Evolutionary conservation across 176 grass and related monocot genomes (phyloP).

Genomic region (Oryza nivara): DNA sequence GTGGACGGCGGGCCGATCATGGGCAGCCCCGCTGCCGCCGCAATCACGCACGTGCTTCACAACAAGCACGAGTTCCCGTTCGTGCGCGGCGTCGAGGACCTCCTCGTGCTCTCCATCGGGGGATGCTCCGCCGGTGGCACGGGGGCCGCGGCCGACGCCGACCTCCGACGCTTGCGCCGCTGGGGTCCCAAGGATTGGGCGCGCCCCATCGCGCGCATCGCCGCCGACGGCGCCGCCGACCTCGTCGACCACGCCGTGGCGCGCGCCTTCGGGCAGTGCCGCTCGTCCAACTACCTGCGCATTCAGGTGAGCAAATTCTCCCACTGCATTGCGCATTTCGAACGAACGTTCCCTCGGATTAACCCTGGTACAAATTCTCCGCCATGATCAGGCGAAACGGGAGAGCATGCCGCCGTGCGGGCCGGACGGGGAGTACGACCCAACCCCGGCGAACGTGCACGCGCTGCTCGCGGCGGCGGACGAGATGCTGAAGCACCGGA

Average conservation of each 20-base stretch:
- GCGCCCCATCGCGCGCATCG: conserved; percentile 83
- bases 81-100: conserved; percentile 96
- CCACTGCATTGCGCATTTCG: background rate
- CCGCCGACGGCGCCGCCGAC: conserved; percentile 86
- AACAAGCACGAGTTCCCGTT: conserved; percentile 99
- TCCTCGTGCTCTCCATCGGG: conserved; percentile 92
- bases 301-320: conserved; percentile 67
- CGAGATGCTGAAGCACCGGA: conserved; percentile 91
- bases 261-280: conserved; percentile 88
- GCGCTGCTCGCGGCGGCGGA: conserved; percentile 71
- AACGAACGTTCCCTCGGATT: background rate
- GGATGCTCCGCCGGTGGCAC: conserved; percentile 53
- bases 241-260: conserved; percentile 98
- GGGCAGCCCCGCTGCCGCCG: conserved; percentile 81
- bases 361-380: background rate
- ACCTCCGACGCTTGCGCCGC: conserved; percentile 50
- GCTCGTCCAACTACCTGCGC: conserved; percentile 82
- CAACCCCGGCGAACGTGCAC: conserved; percentile 62
- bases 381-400: conserved; percentile 56
- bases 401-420: conserved; percentile 57
- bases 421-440: conserved; percentile 65
- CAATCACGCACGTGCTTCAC: conserved; percentile 98
- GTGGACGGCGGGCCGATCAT: conserved; percentile 81
- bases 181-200: conserved; percentile 95
- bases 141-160: conserved; percentile 33